Conservation (phyloP, 2,329 filamentous ascomycete genomes). For the Neodidymelliopsis sp. region DNA sequence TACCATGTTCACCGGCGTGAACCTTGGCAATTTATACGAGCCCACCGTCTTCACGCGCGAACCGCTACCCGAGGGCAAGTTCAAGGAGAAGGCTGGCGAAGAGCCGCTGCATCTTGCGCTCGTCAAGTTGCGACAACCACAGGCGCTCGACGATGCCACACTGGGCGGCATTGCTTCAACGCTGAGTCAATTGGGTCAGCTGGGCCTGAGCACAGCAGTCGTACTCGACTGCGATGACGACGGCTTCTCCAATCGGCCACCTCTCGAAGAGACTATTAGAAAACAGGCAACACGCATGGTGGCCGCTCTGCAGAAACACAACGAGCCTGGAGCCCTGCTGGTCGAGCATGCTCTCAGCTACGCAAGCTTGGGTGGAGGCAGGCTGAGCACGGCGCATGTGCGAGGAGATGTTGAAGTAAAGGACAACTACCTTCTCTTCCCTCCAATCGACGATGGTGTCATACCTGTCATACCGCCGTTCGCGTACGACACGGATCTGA, state of each 20-base stretch:
- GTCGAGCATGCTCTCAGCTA: conserved; percentile 64
- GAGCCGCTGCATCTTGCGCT: conserved; percentile 78
- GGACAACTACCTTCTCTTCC: conserved; percentile 63
- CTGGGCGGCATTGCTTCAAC: conserved; percentile 82
- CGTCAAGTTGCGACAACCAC: conserved; percentile 80
- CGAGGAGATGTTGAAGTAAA: conserved; percentile 51
- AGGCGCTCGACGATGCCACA: conserved; percentile 72
- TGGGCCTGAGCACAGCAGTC: conserved; percentile 83
- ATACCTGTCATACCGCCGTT: conserved; percentile 74
- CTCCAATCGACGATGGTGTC: conserved; percentile 70
- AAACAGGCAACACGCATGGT: conserved; percentile 77
- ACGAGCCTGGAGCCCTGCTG: conserved; percentile 71
- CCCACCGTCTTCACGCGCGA: conserved; percentile 66
- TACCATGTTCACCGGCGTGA: conserved; percentile 60
- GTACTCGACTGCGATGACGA: conserved; percentile 75
- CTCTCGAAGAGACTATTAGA: conserved; percentile 54
- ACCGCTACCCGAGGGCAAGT: conserved; percentile 50
- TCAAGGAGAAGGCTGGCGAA: conserved; percentile 26
- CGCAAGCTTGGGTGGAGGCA: conserved; percentile 42
- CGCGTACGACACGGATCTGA: conserved; percentile 62
- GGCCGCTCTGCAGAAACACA: conserved; percentile 75
- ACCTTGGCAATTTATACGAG: conserved; percentile 67
- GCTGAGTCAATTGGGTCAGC: conserved; percentile 78
- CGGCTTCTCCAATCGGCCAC: conserved; percentile 35
- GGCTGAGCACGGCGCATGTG: conserved; percentile 44